Conservation (phyloP, 345 rosid species). For the Rhodomyrtus tomentosa region DNA sequence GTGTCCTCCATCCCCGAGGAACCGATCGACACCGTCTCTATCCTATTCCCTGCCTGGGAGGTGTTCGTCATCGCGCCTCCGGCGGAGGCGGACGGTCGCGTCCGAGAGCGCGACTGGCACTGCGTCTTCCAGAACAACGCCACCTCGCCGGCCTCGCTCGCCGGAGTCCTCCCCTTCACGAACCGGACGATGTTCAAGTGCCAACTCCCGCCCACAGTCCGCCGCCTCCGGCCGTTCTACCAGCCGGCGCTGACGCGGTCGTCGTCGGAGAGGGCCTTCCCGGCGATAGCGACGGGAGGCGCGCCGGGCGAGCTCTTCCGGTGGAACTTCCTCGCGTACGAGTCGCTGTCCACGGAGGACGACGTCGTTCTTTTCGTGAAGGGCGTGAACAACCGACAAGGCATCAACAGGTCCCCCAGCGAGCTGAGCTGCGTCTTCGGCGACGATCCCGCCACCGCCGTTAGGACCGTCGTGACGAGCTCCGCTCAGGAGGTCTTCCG, state of each 20-base stretch:
- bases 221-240: constrained; percentile 32
- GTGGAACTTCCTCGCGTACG: constrained; percentile 54
- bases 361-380: constrained; percentile 77
- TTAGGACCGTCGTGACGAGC: constrained; percentile 56
- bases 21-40: constrained; percentile 15
- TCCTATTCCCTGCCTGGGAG: constrained; percentile 75
- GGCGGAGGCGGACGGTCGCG: constrained; percentile 11
- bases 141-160: constrained; percentile 39
- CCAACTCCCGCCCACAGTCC: constrained; percentile 30
- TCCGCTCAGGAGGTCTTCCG: constrained; percentile 81
- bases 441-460: constrained; percentile 16
- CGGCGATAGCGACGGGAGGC: background rate
- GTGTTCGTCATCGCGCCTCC: constrained; percentile 26
- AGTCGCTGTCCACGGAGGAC: constrained; percentile 47
- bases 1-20: background rate
- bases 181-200: constrained; percentile 47
- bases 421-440: constrained; percentile 58
- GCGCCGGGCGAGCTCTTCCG: constrained; percentile 26
- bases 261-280: background rate
- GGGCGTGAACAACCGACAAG: constrained; percentile 56
- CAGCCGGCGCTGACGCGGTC: constrained; percentile 39
- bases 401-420: constrained; percentile 28
- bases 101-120: background rate
- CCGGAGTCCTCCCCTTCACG: constrained; percentile 35
- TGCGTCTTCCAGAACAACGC: constrained; percentile 55